Conservation (phyloP, 345 rosid genomes). For the Lepidium aucheri region DNA sequence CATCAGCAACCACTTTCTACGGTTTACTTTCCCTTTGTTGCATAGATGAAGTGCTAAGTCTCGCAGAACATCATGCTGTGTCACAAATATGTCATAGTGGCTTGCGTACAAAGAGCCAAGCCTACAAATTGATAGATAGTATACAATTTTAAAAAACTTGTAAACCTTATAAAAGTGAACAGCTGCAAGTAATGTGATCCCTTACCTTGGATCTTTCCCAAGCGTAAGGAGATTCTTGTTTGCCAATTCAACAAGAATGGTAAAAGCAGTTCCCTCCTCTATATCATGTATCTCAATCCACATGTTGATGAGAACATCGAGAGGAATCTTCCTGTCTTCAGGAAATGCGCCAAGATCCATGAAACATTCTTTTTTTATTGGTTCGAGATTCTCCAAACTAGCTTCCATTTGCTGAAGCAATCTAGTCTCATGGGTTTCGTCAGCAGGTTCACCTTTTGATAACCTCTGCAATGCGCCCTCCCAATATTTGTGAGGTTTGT, state of each 20-base stretch:
- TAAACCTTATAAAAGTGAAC: not conserved
- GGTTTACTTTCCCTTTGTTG: slow-evolving; percentile 36
- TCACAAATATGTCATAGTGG: slow-evolving; percentile 60
- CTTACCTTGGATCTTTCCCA: slow-evolving; percentile 70
- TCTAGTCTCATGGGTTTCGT: slow-evolving; percentile 62
- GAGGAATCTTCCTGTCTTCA: slow-evolving; percentile 88
- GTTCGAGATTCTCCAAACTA: slow-evolving; percentile 48
- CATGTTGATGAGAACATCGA: slow-evolving; percentile 75
- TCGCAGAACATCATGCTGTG: slow-evolving; percentile 86
- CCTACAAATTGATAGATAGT: slow-evolving; percentile 35
- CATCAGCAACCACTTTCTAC: slow-evolving; percentile 55
- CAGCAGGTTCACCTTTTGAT: slow-evolving; percentile 62
- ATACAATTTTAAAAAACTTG: not conserved
- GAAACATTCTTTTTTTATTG: slow-evolving; percentile 58
- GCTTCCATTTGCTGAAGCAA: slow-evolving; percentile 71
- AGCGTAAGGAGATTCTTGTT: slow-evolving; percentile 71
- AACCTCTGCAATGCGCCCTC: slow-evolving; percentile 53
- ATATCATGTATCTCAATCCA: slow-evolving; percentile 74
- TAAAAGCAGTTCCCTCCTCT: slow-evolving; percentile 54
- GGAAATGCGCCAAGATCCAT: slow-evolving; percentile 93
- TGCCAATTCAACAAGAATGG: slow-evolving; percentile 61
- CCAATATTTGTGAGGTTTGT: slow-evolving; percentile 62
- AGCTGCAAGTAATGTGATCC: not conserved
- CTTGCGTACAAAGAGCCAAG: slow-evolving; percentile 61
- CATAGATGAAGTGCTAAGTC: slow-evolving; percentile 72